Base-by-base conservation (phyloP, 75 land plant species). In the Sequoiadendron giganteum region DNA sequence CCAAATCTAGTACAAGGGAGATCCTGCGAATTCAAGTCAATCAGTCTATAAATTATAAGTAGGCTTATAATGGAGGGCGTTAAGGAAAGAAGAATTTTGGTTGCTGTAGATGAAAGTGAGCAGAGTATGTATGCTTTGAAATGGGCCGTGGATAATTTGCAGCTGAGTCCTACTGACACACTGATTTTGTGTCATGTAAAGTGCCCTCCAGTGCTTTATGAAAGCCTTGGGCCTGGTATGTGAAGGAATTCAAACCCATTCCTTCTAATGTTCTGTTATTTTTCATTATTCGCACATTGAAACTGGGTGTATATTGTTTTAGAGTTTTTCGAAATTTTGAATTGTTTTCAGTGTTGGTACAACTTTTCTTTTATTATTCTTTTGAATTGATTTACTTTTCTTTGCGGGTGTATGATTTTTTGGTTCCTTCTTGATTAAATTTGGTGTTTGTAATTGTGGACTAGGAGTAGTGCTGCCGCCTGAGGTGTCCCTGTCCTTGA, bases 51-150 rank as follows among this genome's bases (percentile, higher is more conserved):
- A 3, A 36, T 49, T 45, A 25, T 47, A 43, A 10, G 30, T 32
- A 21, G 3, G 28, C 11, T 82, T 13, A 13, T 45, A 14, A 82
- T 82, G 84, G 54, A 49, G 79, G 82, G 58, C 73, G 73, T 28
- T 30, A 83, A 86, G 45, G 83, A 83, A 34, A 90, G 83, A 70
- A 88, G 85, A 39, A 52, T 91, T 18, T 19, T 91, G 83, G 91
- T 91, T 43, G 92, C 92, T 39, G 86, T 90, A 56, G 92, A 91
- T 73, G 91, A 80, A 38, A 90, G 92, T 79, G 89, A 90, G 5
- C 43, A 85, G 49, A 91, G 92, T 87, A 40, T 85, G 55, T 52
- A 90, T 43, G 92, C 92, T 13, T 76, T 91, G 42, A 10, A 91
- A 36, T 91, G 92, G 92, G 87, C 78, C 4, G 47, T 89, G 21